Percentiles rank a stretch among this genome's conserved stretches.
phyloP scores from a whole-genome alignment of 164 flowering plant genomes.

The Stephania yunnanensis region DNA sequence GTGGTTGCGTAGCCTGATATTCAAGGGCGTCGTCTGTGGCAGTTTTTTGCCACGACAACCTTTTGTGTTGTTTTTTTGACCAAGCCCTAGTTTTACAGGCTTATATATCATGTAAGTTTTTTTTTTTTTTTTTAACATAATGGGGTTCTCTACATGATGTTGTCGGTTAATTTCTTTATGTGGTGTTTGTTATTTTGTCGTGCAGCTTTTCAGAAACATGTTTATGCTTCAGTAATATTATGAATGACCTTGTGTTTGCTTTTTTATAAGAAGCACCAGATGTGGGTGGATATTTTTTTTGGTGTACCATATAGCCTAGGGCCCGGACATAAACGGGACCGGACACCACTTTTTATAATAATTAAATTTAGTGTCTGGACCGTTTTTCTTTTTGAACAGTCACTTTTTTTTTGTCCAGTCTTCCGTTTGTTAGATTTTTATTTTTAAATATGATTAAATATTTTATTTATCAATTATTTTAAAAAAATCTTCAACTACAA shows the following conservation, averaged over 20 bases:
- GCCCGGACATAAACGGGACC: no score
- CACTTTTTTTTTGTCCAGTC: no score
- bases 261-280: no score
- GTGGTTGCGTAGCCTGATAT: neutral
- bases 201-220: neutral
- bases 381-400: no score
- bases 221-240: neutral
- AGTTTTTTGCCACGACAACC: neutral
- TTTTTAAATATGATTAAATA: no score
- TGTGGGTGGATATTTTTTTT: neutral
- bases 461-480: no score
- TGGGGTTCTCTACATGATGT: neutral
- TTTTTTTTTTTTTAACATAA: neutral
- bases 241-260: neutral
- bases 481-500: no score
- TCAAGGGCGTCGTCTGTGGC: constrained; percentile 1
- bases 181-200: neutral
- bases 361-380: no score
- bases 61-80: neutral
- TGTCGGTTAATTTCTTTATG: neutral
- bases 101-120: neutral
- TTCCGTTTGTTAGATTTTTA: no score
- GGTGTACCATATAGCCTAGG: no score
- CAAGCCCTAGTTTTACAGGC: neutral
- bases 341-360: no score